phyloP scores from a whole-genome alignment of 2,329 filamentous ascomycete species.

The Paecilomyces formosus region DNA sequence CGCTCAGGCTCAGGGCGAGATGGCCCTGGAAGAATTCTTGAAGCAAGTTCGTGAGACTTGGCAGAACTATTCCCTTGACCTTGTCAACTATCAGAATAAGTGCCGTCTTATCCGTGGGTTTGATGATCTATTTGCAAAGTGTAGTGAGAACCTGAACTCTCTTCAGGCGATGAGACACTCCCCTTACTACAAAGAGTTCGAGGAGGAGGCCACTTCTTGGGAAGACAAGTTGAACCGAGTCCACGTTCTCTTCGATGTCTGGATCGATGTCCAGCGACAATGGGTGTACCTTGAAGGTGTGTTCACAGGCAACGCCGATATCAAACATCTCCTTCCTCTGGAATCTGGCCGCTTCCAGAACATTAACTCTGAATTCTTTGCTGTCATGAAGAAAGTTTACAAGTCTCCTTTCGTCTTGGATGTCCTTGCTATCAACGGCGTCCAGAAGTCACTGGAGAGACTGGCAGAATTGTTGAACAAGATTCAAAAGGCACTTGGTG shows the following conservation, averaged over 20 bases:
- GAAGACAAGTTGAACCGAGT: constrained; percentile 97
- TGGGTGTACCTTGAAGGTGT: constrained; percentile 99
- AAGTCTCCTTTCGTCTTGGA: constrained; percentile 94
- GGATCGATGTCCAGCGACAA: constrained; percentile 99
- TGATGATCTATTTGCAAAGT: constrained; percentile 97
- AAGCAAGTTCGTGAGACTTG: constrained; percentile 95
- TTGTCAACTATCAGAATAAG: constrained; percentile 97
- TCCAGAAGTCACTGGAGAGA: constrained; percentile 91
- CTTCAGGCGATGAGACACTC: constrained; percentile 98
- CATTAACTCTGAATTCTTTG: constrained; percentile 97
- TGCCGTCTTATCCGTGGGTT: constrained; percentile 94
- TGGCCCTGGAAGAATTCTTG: constrained; percentile 95
- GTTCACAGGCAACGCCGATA: constrained; percentile 96
- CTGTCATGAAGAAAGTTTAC: constrained; percentile 99
- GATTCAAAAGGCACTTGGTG: constrained; percentile 96
- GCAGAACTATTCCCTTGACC: constrained; percentile 88
- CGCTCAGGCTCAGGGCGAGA: constrained; percentile 90
- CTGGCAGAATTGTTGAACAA: constrained; percentile 96
- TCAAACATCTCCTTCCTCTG: constrained; percentile 93
- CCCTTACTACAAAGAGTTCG: constrained; percentile 98
- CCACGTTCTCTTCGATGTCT: constrained; percentile 96
- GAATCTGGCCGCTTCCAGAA: constrained; percentile 97
- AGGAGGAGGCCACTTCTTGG: constrained; percentile 93
- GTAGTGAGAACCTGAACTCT: constrained; percentile 95
- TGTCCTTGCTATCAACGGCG: constrained; percentile 88